These are phyloP conservation scores for Dentiscutata heterogama DNA, from an alignment of 371 early-diverging fungal genomes.

Conservation along the genomic window DNA sequence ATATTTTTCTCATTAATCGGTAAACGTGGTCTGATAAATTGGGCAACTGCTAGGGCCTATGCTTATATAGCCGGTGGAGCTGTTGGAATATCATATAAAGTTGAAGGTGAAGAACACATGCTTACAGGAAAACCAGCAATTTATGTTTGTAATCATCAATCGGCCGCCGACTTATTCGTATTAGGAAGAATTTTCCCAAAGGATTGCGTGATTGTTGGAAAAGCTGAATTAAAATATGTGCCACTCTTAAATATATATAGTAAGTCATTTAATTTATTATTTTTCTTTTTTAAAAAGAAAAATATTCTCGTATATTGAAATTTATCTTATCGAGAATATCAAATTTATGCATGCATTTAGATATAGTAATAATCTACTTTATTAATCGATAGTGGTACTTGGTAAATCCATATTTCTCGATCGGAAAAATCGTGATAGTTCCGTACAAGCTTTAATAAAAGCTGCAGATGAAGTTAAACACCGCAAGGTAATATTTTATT, in stretches of 20 bases:
- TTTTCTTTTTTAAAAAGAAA: too few species aligned
- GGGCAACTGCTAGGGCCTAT: conserved; percentile 17
- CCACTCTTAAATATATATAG: conserved; percentile 91
- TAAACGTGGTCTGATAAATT: conserved; percentile 38
- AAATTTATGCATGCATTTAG: background rate
- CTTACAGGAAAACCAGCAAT: conserved; percentile 63
- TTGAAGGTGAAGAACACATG: conserved; percentile 37
- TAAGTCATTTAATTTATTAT: conserved; percentile 59
- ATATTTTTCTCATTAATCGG: conserved; percentile 39
- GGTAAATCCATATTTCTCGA: conserved; percentile 89
- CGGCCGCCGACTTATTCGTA: conserved; percentile 81
- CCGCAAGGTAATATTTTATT: conserved; percentile 67
- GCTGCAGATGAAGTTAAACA: conserved; percentile 81
- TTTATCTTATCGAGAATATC: background rate
- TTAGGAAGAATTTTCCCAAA: conserved; percentile 80
- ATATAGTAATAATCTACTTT: conserved; percentile 8
- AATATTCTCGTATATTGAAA: background rate
- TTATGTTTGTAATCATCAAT: conserved; percentile 90
- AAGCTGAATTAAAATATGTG: conserved; percentile 80
- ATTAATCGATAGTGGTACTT: conserved; percentile 68
- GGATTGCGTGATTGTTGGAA: conserved; percentile 82
- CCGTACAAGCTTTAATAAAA: conserved; percentile 80
- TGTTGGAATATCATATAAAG: conserved; percentile 36
- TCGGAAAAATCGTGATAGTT: conserved; percentile 83
- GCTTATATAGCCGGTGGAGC: background rate